Conservation (phyloP, 257 asterid species). For the Jasminum sambac region DNA sequence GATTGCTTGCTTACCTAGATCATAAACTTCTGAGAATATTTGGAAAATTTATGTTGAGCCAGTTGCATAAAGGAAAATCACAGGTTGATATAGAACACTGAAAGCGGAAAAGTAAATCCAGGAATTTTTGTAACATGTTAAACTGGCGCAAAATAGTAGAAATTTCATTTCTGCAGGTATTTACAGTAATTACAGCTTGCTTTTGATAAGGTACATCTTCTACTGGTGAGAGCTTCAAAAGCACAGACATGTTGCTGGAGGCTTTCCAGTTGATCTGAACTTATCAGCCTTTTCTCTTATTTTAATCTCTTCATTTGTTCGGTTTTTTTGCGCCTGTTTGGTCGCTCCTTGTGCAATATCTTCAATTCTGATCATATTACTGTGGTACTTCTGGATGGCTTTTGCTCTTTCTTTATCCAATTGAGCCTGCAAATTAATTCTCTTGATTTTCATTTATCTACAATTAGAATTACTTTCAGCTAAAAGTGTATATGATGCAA, state of each 20-base stretch:
- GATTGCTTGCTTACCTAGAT: neutral
- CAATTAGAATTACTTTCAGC: conserved; percentile 15
- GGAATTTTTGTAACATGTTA: neutral
- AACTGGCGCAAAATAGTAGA: conserved; percentile 5
- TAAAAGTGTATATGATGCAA: conserved; percentile 18
- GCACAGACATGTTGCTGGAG: conserved; percentile 68
- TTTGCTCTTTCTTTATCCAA: conserved; percentile 56
- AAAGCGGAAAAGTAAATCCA: neutral
- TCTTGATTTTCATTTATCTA: conserved; percentile 19
- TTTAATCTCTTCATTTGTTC: conserved; percentile 60
- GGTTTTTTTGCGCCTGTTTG: conserved; percentile 57
- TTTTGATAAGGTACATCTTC: conserved; percentile 13
- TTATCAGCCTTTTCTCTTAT: conserved; percentile 64
- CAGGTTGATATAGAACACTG: neutral
- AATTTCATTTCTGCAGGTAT: conserved; percentile 10
- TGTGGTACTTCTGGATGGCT: conserved; percentile 38
- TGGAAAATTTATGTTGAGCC: neutral
- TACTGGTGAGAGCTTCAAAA: conserved; percentile 35
- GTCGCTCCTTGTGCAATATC: conserved; percentile 52
- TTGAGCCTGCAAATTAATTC: conserved; percentile 55
- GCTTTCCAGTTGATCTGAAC: conserved; percentile 73
- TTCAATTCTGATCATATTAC: conserved; percentile 45
- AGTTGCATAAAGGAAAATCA: conserved; percentile 10
- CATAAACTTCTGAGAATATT: neutral
- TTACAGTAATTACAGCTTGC: conserved; percentile 14